Evolutionary conservation across 176 grass and related monocot genomes (phyloP).

Genomic region (Ampelocalamus luodianensis): DNA sequence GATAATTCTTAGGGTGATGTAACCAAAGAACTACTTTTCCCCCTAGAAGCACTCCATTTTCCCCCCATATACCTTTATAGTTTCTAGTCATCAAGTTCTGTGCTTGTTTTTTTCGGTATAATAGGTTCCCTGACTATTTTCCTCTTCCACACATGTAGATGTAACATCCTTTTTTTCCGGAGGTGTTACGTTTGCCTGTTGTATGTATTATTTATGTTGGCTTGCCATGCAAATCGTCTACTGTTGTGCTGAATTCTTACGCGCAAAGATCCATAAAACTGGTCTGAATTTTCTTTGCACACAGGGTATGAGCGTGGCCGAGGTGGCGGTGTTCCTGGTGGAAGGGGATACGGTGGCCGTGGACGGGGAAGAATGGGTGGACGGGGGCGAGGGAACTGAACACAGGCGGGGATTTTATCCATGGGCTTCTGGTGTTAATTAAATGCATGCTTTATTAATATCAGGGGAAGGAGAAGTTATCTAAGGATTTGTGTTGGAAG

Average conservation of each 20-base stretch:
- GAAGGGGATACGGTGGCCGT: constrained; percentile 59
- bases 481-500: constrained; percentile 54
- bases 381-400: constrained; percentile 52
- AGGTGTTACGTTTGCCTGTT: background rate
- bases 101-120: background rate
- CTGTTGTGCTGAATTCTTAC: background rate
- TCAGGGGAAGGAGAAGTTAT: constrained; percentile 49
- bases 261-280: background rate
- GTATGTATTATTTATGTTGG: background rate
- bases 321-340: constrained; percentile 44
- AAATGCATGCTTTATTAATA: constrained; percentile 60
- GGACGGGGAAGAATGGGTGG: constrained; percentile 62
- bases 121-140: background rate
- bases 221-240: background rate
- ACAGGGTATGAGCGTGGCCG: constrained; percentile 54
- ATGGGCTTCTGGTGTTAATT: constrained; percentile 44
- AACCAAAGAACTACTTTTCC: background rate
- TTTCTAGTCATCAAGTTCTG: background rate
- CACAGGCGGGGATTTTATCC: background rate
- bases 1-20: background rate
- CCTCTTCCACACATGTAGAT: background rate
- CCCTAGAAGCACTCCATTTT: background rate
- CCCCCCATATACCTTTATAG: background rate
- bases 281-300: background rate
- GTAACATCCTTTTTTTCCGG: background rate